These are phyloP conservation scores for Claviceps maximensis DNA, from an alignment of 2,329 filamentous ascomycete genomes.

Conservation along the genomic window DNA sequence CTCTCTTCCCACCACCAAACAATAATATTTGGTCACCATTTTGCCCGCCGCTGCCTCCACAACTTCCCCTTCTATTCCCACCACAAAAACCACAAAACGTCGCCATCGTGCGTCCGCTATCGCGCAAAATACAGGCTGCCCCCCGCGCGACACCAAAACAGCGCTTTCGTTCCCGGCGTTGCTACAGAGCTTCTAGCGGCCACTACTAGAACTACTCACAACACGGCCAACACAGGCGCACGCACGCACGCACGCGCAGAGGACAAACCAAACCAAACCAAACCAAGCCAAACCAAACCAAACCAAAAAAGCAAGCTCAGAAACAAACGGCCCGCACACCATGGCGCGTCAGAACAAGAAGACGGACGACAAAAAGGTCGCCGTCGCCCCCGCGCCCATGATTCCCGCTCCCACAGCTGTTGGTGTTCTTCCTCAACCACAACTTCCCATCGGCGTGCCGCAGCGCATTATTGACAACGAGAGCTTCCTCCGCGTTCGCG, in stretches of 20 bases:
- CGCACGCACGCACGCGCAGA: no score
- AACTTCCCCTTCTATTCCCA: background rate
- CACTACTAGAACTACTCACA: background rate
- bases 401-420: constrained; percentile 7
- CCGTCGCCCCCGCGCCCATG: constrained; percentile 19
- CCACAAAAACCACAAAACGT: constrained; percentile 4
- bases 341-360: constrained; percentile 36
- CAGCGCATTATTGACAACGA: constrained; percentile 48
- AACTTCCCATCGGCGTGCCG: constrained; percentile 10
- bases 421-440: constrained; percentile 6
- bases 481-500: constrained; percentile 67
- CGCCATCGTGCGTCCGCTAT: constrained; percentile 5
- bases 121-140: constrained; percentile 2
- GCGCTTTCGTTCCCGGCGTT: constrained; percentile 8
- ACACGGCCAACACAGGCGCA: no score
- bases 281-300: no score
- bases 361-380: constrained; percentile 25
- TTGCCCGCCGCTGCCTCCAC: background rate
- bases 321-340: constrained; percentile 10
- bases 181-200: constrained; percentile 2
- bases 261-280: background rate
- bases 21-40: background rate
- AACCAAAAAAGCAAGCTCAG: no score
- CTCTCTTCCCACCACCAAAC: no score
- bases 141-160: constrained; percentile 9